Evolutionary conservation across 2,329 filamentous ascomycete genomes (phyloP).

Genomic region (Fusarium solani-melongenae): DNA sequence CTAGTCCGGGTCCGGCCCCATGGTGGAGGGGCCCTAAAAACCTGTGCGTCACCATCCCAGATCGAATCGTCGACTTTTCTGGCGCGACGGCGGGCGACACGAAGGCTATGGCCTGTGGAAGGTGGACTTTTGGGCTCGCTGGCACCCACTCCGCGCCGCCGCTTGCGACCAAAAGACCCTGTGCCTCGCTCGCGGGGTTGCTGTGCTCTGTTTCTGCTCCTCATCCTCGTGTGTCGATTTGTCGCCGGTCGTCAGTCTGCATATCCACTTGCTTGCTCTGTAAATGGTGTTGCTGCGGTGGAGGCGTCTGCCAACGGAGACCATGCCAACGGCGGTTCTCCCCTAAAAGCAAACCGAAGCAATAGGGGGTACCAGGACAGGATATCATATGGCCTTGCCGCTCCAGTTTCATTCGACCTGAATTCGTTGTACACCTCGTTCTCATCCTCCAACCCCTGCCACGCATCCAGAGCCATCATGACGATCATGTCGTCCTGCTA

Average conservation of each 20-base stretch:
- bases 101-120: slow-evolving; percentile 6
- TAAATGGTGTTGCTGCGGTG: slow-evolving; percentile 36
- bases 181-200: slow-evolving; percentile 15
- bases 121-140: slow-evolving; percentile 17
- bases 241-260: slow-evolving; percentile 14
- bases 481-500: slow-evolving; percentile 27
- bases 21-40: slow-evolving; percentile 40
- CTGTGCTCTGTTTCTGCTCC: slow-evolving; percentile 4
- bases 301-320: slow-evolving; percentile 32
- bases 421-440: not conserved
- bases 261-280: slow-evolving; percentile 26
- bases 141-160: slow-evolving; percentile 35
- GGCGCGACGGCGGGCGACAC: slow-evolving; percentile 9
- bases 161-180: slow-evolving; percentile 39
- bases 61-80: slow-evolving; percentile 42
- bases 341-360: slow-evolving; percentile 17
- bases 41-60: slow-evolving; percentile 45
- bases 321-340: slow-evolving; percentile 31
- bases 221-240: not conserved
- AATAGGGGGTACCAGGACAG: slow-evolving; percentile 13
- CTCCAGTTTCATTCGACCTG: slow-evolving; percentile 5
- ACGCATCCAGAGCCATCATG: slow-evolving; percentile 16
- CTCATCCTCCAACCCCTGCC: slow-evolving; percentile 13
- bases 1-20: slow-evolving; percentile 42
- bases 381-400: slow-evolving; percentile 19